Evolutionary conservation across 2,329 filamentous ascomycete species (phyloP).

Genomic region (Aspergillus tubingensis): DNA sequence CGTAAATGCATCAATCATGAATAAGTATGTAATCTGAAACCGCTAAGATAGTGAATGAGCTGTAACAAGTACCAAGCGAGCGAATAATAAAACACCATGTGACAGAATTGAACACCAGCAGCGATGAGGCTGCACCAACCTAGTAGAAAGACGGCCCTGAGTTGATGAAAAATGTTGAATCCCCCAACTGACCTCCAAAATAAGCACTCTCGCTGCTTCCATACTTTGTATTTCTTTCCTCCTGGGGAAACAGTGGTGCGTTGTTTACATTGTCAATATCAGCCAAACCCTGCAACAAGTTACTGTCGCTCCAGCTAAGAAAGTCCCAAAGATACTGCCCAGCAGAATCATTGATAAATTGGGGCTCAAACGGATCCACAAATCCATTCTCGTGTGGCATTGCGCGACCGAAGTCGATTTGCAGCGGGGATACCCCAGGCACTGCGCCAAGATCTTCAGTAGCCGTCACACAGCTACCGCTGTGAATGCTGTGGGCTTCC

Average conservation of each 20-base stretch:
- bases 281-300: conserved; percentile 32
- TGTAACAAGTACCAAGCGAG: not conserved
- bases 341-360: conserved; percentile 31
- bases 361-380: conserved; percentile 26
- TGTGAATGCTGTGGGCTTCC: conserved; percentile 14
- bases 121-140: not conserved
- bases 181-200: conserved; percentile 26
- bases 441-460: conserved; percentile 18
- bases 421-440: conserved; percentile 10
- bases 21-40: not conserved
- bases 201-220: conserved; percentile 20
- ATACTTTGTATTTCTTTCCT: conserved; percentile 32
- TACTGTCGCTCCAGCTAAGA: conserved; percentile 41
- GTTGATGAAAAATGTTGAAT: conserved; percentile 30
- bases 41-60: not conserved
- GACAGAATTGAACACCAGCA: too few species aligned
- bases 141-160: conserved; percentile 28
- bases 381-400: conserved; percentile 26
- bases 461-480: conserved; percentile 18
- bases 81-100: not conserved
- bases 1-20: not conserved
- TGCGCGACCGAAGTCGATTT: conserved; percentile 21
- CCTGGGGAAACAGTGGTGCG: conserved; percentile 26
- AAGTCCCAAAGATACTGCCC: conserved; percentile 41
- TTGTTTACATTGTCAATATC: conserved; percentile 30